phyloP scores from a whole-genome alignment of 345 rosid species.

The Brassica cretica region DNA sequence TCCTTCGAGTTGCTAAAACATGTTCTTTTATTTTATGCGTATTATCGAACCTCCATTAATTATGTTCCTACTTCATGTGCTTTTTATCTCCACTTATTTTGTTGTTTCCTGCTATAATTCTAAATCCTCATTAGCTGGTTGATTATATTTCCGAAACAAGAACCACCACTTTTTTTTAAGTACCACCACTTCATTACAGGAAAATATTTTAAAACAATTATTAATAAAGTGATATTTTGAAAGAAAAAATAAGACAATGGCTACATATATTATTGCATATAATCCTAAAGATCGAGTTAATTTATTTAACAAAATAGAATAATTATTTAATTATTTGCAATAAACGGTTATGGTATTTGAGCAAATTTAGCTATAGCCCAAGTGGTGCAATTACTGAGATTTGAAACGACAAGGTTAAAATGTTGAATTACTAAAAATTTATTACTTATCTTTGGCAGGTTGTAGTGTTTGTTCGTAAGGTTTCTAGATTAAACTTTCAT shows the following conservation, averaged over 20 bases:
- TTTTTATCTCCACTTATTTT: slow-evolving; percentile 6
- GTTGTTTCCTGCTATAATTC: neutral
- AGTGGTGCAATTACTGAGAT: neutral
- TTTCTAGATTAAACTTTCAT: neutral
- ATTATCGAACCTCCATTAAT: slow-evolving; percentile 34
- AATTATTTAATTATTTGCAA: neutral
- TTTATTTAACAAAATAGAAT: neutral
- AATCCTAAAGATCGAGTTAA: neutral
- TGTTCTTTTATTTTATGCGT: slow-evolving; percentile 17
- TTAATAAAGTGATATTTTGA: neutral
- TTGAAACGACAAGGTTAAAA: neutral
- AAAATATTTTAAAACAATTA: neutral
- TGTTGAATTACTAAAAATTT: neutral
- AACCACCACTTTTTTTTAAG: neutral
- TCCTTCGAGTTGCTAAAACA: slow-evolving; percentile 30
- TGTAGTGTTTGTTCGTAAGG: neutral
- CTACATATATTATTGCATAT: neutral
- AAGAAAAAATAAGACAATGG: neutral
- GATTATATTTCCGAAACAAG: neutral
- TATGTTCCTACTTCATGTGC: slow-evolving; percentile 38
- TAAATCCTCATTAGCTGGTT: slow-evolving; percentile 5
- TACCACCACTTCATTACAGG: neutral
- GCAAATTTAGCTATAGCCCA: neutral
- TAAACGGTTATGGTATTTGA: neutral
- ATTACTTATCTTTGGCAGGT: neutral